Evolutionary conservation across 2,329 filamentous ascomycete species (phyloP).

Genomic region (Botryosphaeria dothidea): DNA sequence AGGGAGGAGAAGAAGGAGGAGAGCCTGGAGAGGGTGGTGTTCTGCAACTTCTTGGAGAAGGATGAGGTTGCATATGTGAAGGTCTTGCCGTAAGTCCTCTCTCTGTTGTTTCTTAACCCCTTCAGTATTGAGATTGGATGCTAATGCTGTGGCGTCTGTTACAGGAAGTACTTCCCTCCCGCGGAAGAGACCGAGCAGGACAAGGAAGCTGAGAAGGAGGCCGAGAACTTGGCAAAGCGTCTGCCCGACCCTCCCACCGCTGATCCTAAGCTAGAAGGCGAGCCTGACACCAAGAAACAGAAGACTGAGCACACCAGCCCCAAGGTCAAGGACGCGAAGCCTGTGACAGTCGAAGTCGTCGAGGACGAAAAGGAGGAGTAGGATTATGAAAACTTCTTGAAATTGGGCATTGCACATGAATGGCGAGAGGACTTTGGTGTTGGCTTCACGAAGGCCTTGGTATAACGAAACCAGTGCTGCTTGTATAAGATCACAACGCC

Average conservation of each 20-base stretch:
- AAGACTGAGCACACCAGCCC: slow-evolving; percentile 39
- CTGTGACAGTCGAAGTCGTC: slow-evolving; percentile 20
- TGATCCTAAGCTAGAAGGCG: slow-evolving; percentile 45
- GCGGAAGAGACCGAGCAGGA: slow-evolving; percentile 22
- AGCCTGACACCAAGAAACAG: slow-evolving; percentile 50
- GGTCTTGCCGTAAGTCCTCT: slow-evolving; percentile 68
- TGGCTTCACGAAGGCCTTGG: too few species aligned
- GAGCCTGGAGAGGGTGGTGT: slow-evolving; percentile 68
- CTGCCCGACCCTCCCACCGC: slow-evolving; percentile 52
- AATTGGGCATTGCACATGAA: too few species aligned
- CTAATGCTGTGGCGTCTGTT: neutral
- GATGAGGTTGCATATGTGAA: slow-evolving; percentile 73
- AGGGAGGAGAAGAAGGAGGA: slow-evolving; percentile 30
- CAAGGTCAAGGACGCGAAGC: slow-evolving; percentile 33
- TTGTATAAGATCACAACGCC: neutral
- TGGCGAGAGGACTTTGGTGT: too few species aligned
- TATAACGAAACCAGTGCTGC: too few species aligned
- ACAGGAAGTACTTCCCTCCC: slow-evolving; percentile 39
- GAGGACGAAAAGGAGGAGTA: slow-evolving; percentile 11
- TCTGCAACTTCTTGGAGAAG: slow-evolving; percentile 80
- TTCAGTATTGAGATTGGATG: slow-evolving; percentile 1
- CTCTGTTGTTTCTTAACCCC: neutral
- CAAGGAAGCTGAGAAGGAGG: slow-evolving; percentile 32
- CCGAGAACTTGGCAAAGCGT: slow-evolving; percentile 38
- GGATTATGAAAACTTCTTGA: neutral